Base-by-base conservation (phyloP, 108 stramenopile genomes). In the Chaetoceros tenuissimus region DNA sequence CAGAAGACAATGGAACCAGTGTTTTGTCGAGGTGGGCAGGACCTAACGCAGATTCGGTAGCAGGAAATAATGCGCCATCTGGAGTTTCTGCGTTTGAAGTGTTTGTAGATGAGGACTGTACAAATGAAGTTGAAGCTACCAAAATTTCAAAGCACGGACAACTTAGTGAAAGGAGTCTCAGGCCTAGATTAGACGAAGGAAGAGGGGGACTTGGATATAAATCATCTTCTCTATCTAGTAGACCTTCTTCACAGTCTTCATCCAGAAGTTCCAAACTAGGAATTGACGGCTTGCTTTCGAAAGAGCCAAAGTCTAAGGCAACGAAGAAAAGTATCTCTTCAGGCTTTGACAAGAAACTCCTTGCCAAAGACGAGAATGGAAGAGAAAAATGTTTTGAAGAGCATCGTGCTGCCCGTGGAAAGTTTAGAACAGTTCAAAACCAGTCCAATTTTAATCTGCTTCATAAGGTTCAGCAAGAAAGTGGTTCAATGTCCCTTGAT, bases 341-440 rank as follows among this genome's bases (percentile, higher is more conserved):
- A 40, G 85, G 77, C 2, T 81, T 82, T 56, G 59, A 74, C 48
- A 72, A 78, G 53, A 29, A 50, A 5, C 73, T 85, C 1, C 44
- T 82, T 1, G 51, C 29, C 22, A 72, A 71, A 57, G 76, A 72
- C 57, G 19, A 31, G 27, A 46, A 55, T 3, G 85, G 81, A 8
- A 57, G 66, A 21, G 89, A 91, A 51, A 73, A 78, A 51, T 83
- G 84, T 30, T 85, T 91, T 58, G 85, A 87, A 60, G 89, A 91
- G 63, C 66, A 51, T 26, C 62, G 89, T 49, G 63, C 72, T 3
- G 54, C 51, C 8, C 28, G 63, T 3, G 29, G 60, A 30, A 71
- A 60, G 43, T 91, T 59, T 51, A 83, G 51, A n/a, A 48, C 80
- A 0, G 55, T 50, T 2, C 1, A 48, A 2, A 63, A 59, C 20